phyloP scores from a whole-genome alignment of 2,329 filamentous ascomycete species.

The Metarhizium guizhouense region DNA sequence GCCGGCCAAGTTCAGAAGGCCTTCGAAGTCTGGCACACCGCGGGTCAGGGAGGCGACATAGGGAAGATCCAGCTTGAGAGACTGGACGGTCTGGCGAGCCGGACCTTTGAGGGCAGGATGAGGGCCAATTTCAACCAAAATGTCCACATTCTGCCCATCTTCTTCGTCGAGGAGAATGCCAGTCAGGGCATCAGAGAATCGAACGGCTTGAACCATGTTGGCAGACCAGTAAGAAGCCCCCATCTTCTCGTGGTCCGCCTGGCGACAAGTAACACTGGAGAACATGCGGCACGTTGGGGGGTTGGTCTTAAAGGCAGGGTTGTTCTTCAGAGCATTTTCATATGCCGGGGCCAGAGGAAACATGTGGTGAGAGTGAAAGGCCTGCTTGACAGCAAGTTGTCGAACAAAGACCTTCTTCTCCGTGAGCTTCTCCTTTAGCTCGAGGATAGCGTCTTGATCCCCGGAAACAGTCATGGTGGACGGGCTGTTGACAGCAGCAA shows the following conservation, averaged over 20 bases:
- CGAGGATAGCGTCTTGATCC: conserved; percentile 7
- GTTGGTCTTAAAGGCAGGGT: neutral
- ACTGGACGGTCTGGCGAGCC: conserved; percentile 18
- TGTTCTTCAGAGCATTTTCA: conserved; percentile 14
- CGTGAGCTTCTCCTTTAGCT: conserved; percentile 8
- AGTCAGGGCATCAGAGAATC: neutral
- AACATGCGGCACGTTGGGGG: neutral
- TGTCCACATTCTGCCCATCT: conserved; percentile 5
- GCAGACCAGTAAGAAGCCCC: neutral
- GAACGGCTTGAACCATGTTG: neutral
- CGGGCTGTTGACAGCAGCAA: conserved; percentile 14
- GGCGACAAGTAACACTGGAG: neutral
- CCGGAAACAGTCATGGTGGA: conserved; percentile 13
- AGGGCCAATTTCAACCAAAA: conserved; percentile 24
- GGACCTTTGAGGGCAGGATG: conserved; percentile 33
- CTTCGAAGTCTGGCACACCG: conserved; percentile 12
- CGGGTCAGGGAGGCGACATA: conserved; percentile 19
- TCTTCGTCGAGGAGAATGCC: neutral
- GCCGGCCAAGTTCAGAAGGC: conserved; percentile 24
- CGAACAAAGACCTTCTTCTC: conserved; percentile 10
- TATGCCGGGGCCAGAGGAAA: conserved; percentile 29
- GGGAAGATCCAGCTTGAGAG: conserved; percentile 18
- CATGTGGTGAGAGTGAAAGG: conserved; percentile 16
- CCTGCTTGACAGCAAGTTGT: conserved; percentile 11
- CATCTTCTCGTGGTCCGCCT: neutral